A percentile compares a stretch with the other conserved stretches of the same genome.
phyloP scores from a whole-genome alignment of 148 eudicot species.

The Fallopia convolvulus region DNA sequence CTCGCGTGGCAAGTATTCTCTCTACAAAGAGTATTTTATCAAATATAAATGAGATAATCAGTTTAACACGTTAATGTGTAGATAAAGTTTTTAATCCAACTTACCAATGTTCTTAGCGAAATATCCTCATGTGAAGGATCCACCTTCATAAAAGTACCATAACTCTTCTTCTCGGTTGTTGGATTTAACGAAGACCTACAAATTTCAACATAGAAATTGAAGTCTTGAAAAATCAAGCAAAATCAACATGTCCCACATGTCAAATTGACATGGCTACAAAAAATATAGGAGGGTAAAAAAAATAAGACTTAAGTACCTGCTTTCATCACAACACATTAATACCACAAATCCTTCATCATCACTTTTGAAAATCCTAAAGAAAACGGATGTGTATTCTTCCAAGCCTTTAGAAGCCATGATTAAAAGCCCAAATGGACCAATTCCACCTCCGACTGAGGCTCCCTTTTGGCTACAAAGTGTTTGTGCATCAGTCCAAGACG shows the following conservation, averaged over 20 bases:
- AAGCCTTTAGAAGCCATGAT: conserved; percentile 24
- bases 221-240: neutral
- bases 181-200: conserved; percentile 40
- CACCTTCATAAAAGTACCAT: conserved; percentile 49
- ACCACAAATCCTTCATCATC: conserved; percentile 19
- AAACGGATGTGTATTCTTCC: conserved; percentile 33
- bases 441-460: conserved; percentile 16
- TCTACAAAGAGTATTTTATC: too few species aligned
- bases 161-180: conserved; percentile 33
- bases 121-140: conserved; percentile 40
- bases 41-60: too few species aligned
- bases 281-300: neutral
- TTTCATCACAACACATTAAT: conserved; percentile 35
- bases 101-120: conserved; percentile 43
- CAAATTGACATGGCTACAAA: too few species aligned
- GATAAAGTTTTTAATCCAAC: neutral
- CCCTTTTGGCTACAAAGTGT: conserved; percentile 40
- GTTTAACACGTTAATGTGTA: too few species aligned
- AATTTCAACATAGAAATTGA: neutral
- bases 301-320: conserved; percentile 14
- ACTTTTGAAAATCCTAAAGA: conserved; percentile 30
- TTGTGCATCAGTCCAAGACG: conserved; percentile 43
- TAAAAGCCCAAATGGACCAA: conserved; percentile 34
- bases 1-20: too few species aligned
- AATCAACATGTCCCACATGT: neutral